phyloP scores from a whole-genome alignment of 1,284 basidiomycete species.

The Boletellus deceptivus region DNA sequence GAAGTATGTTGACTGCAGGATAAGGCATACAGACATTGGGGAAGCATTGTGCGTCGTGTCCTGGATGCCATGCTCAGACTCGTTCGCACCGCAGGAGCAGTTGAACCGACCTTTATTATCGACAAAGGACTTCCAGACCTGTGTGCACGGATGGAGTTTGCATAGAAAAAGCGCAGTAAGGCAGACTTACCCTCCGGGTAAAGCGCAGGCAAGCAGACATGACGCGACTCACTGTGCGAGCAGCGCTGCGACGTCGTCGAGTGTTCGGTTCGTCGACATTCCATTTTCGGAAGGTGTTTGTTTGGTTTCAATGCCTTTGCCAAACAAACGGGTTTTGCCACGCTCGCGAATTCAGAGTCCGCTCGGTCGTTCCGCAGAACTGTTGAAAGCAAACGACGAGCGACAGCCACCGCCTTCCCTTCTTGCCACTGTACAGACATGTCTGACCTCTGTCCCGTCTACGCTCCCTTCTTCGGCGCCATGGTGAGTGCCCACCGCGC shows the following conservation, averaged over 20 bases:
- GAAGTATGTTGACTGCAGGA: not conserved
- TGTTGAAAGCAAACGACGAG: conserved; percentile 6
- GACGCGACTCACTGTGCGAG: conserved; percentile 39
- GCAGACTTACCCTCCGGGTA: conserved; percentile 49
- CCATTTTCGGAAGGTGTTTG: conserved; percentile 21
- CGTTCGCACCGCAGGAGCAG: not conserved
- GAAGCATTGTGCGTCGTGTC: conserved; percentile 76
- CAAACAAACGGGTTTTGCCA: conserved; percentile 23
- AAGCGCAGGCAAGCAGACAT: conserved; percentile 70
- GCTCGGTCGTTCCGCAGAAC: conserved; percentile 11
- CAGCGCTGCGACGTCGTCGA: too few species aligned
- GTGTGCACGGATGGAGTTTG: not conserved
- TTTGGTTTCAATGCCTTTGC: conserved; percentile 31
- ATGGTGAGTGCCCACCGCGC: conserved; percentile 61
- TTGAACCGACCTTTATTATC: conserved; percentile 59
- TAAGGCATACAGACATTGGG: conserved; percentile 54
- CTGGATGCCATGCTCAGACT: conserved; percentile 36
- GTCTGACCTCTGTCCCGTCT: conserved; percentile 91
- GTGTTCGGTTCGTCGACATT: too few species aligned
- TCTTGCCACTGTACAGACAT: conserved; percentile 37
- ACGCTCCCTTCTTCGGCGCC: conserved; percentile 96
- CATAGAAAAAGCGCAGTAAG: not conserved
- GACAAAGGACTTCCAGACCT: conserved; percentile 82
- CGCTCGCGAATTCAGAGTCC: conserved; percentile 18
- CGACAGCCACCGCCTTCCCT: not conserved